Evolutionary conservation across 2,329 filamentous ascomycete species (phyloP).

Genomic region (Aspergillus ibericus): DNA sequence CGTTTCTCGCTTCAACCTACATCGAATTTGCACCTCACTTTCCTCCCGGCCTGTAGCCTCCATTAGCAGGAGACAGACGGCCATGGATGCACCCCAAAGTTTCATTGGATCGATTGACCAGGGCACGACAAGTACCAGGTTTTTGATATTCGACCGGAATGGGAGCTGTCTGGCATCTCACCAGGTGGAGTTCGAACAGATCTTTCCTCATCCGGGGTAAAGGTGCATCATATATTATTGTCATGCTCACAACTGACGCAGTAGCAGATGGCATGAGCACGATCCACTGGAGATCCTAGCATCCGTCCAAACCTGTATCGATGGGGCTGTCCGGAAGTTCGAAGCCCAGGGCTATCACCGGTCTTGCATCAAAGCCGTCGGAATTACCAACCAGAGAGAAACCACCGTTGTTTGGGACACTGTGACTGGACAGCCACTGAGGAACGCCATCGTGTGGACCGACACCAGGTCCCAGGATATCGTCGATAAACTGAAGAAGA

Average conservation of each 20-base stretch:
- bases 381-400: constrained; percentile 88
- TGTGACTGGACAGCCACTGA: constrained; percentile 73
- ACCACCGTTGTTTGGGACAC: constrained; percentile 84
- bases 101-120: constrained; percentile 89
- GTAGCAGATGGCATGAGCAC: constrained; percentile 79
- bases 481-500: constrained; percentile 71
- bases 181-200: constrained; percentile 81
- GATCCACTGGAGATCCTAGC: constrained; percentile 72
- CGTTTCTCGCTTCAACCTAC: too few species aligned
- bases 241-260: neutral
- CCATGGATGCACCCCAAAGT: constrained; percentile 27
- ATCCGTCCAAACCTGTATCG: constrained; percentile 76
- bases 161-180: constrained; percentile 78
- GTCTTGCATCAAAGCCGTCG: constrained; percentile 69
- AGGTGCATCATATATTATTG: constrained; percentile 34
- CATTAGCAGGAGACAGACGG: neutral
- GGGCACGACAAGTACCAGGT: constrained; percentile 83
- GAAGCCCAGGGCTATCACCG: constrained; percentile 63
- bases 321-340: constrained; percentile 70
- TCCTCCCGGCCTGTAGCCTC: neutral
- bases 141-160: constrained; percentile 80
- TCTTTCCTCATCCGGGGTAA: constrained; percentile 81
- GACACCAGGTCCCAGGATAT: constrained; percentile 77
- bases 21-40: neutral
- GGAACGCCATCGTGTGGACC: constrained; percentile 87